Evolutionary conservation across 2,329 filamentous ascomycete species (phyloP).

Genomic region (Exophiala sideris): DNA sequence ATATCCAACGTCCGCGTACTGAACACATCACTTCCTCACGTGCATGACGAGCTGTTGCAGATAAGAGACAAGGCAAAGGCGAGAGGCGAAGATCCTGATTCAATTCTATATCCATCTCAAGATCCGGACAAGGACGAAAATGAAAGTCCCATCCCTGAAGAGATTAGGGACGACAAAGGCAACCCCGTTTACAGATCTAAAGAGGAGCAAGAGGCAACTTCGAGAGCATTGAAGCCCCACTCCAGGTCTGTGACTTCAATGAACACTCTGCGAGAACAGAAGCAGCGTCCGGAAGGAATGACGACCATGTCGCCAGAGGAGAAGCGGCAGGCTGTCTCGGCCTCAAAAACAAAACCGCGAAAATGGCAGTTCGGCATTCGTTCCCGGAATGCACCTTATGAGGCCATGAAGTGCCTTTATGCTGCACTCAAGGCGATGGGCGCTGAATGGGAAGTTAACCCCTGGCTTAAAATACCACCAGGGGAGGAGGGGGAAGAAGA

Average conservation of each 20-base stretch:
- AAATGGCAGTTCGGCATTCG: constrained; percentile 98
- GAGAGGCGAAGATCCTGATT: constrained; percentile 36
- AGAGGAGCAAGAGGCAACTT: constrained; percentile 77
- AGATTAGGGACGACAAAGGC: constrained; percentile 26
- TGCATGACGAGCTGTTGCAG: constrained; percentile 88
- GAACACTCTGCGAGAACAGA: constrained; percentile 55
- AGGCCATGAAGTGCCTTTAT: constrained; percentile 93
- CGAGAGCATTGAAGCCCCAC: constrained; percentile 79
- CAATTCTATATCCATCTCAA: constrained; percentile 22
- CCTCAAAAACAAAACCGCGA: constrained; percentile 62
- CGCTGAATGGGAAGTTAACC: constrained; percentile 69
- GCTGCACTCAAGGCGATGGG: constrained; percentile 84
- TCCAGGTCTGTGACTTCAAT: constrained; percentile 67
- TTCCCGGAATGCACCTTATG: constrained; percentile 87
- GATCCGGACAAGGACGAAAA: constrained; percentile 17
- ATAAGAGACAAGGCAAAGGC: constrained; percentile 48
- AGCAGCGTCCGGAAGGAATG: constrained; percentile 55
- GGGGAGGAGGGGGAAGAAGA: constrained; percentile 25
- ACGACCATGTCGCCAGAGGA: constrained; percentile 40
- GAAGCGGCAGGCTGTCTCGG: constrained; percentile 53
- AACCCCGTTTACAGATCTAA: constrained; percentile 37
- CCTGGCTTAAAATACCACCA: constrained; percentile 10
- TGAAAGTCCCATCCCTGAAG: constrained; percentile 28
- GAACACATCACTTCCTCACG: constrained; percentile 83
- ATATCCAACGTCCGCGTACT: constrained; percentile 87